phyloP scores from a whole-genome alignment of 1,139 yeast species.

The Meyerozyma athensensis region DNA sequence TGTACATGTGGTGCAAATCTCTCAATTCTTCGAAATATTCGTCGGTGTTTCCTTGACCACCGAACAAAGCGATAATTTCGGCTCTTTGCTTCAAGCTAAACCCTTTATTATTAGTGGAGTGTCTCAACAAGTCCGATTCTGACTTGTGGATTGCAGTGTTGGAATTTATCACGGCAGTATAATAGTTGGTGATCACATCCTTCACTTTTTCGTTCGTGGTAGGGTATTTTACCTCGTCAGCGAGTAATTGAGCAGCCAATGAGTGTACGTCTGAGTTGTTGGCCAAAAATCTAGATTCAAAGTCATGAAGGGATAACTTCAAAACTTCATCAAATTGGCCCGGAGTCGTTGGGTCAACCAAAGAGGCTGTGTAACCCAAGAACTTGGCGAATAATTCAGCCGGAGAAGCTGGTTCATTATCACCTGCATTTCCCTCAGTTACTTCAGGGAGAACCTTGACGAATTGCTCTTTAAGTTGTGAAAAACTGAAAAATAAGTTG shows the following conservation, averaged over 20 bases:
- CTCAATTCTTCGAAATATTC: constrained; percentile 96
- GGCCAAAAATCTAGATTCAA: constrained; percentile 71
- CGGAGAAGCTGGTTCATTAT: constrained; percentile 84
- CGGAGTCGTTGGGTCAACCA: constrained; percentile 39
- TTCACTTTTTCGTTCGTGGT: constrained; percentile 70
- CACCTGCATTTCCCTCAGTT: constrained; percentile 81
- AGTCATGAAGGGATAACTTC: constrained; percentile 68
- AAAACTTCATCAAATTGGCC: constrained; percentile 70
- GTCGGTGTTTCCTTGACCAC: constrained; percentile 99
- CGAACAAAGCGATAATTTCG: constrained; percentile 77
- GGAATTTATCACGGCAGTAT: constrained; percentile 57
- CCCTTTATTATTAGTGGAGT: constrained; percentile 27
- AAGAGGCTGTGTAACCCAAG: constrained; percentile 69
- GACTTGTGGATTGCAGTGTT: constrained; percentile 20
- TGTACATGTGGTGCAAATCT: constrained; percentile 73
- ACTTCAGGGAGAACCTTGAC: constrained; percentile 70
- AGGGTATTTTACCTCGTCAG: constrained; percentile 37
- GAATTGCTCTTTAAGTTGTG: constrained; percentile 87
- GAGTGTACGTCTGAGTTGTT: constrained; percentile 80
- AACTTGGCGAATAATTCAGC: constrained; percentile 84
- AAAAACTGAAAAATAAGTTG: constrained; percentile 69
- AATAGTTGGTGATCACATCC: constrained; percentile 63
- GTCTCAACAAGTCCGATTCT: constrained; percentile 48
- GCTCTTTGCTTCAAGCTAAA: constrained; percentile 36
- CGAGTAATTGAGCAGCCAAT: constrained; percentile 68